These are phyloP conservation scores for Lagenidium sp. DNA, from an alignment of 352 stramenopile species.

Conservation along the genomic window DNA sequence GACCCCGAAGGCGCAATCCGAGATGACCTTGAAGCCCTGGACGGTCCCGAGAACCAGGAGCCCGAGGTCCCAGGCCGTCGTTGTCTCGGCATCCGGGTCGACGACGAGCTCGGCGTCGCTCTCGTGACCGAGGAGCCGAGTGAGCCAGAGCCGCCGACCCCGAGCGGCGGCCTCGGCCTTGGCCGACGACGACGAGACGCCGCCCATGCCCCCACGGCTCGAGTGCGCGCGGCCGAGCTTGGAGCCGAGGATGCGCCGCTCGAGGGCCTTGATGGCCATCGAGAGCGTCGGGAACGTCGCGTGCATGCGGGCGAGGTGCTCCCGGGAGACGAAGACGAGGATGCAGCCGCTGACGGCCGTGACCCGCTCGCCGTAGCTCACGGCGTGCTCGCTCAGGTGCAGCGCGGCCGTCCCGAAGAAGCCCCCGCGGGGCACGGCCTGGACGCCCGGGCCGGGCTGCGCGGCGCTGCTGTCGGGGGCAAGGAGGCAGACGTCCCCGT, in stretches of 20 bases:
- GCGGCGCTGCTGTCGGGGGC: slow-evolving; percentile 18
- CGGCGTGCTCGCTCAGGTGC: slow-evolving; percentile 34
- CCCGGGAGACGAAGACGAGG: slow-evolving; percentile 37
- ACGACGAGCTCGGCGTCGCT: slow-evolving; percentile 22
- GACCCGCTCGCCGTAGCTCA: slow-evolving; percentile 49
- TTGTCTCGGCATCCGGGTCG: slow-evolving; percentile 23
- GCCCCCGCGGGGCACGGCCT: slow-evolving; percentile 29
- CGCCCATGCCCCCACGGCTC: slow-evolving; percentile 3
- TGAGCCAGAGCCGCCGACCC: neutral
- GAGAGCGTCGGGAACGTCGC: slow-evolving; percentile 47
- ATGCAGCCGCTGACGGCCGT: slow-evolving; percentile 51
- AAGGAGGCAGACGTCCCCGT: slow-evolving; percentile 45
- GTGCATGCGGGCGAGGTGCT: slow-evolving; percentile 48
- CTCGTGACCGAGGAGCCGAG: slow-evolving; percentile 13
- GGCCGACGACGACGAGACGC: neutral
- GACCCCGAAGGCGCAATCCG: slow-evolving; percentile 20
- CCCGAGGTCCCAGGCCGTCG: slow-evolving; percentile 19
- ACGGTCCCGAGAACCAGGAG: slow-evolving; percentile 19
- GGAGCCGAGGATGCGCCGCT: slow-evolving; percentile 33
- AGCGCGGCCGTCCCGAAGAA: slow-evolving; percentile 45
- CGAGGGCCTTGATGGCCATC: slow-evolving; percentile 49
- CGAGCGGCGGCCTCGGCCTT: no score
- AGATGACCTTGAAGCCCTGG: slow-evolving; percentile 28
- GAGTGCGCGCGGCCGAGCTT: slow-evolving; percentile 30
- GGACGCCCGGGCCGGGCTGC: no score